phyloP scores from a whole-genome alignment of 805 yeast species.

The Pichia deserticola region DNA sequence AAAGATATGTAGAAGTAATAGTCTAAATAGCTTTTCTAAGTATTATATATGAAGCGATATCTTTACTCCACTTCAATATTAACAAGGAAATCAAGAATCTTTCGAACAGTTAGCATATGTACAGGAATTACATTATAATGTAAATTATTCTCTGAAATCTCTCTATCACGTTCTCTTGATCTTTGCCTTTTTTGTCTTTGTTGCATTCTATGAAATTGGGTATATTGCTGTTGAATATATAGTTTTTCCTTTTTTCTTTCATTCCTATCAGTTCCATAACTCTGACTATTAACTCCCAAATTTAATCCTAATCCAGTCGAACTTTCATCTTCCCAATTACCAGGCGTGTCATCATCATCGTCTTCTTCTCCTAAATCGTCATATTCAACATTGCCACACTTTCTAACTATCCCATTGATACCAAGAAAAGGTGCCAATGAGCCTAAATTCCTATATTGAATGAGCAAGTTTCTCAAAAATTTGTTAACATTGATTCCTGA shows the following conservation, averaged over 20 bases:
- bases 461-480: slow-evolving; percentile 47
- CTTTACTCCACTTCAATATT: slow-evolving; percentile 44
- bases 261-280: not conserved
- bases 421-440: slow-evolving; percentile 22
- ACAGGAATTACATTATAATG: slow-evolving; percentile 51
- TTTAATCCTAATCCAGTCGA: not conserved
- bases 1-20: not conserved
- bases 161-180: slow-evolving; percentile 5
- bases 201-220: slow-evolving; percentile 13
- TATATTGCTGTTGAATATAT: slow-evolving; percentile 10
- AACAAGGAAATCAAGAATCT: slow-evolving; percentile 48
- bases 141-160: slow-evolving; percentile 5
- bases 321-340: slow-evolving; percentile 5
- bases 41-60: not conserved
- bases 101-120: slow-evolving; percentile 65
- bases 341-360: slow-evolving; percentile 7
- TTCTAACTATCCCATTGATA: slow-evolving; percentile 7
- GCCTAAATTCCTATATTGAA: slow-evolving; percentile 48
- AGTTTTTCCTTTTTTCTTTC: slow-evolving; percentile 9
- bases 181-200: slow-evolving; percentile 7
- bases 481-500: slow-evolving; percentile 50
- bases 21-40: no score
- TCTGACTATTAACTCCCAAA: not conserved
- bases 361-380: slow-evolving; percentile 24
- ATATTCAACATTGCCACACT: slow-evolving; percentile 27